Percentiles rank a stretch among this genome's conserved stretches.
Conservation (phyloP, 371 early-diverging fungal genomes). For the Basidiobolus meristosporus region DNA sequence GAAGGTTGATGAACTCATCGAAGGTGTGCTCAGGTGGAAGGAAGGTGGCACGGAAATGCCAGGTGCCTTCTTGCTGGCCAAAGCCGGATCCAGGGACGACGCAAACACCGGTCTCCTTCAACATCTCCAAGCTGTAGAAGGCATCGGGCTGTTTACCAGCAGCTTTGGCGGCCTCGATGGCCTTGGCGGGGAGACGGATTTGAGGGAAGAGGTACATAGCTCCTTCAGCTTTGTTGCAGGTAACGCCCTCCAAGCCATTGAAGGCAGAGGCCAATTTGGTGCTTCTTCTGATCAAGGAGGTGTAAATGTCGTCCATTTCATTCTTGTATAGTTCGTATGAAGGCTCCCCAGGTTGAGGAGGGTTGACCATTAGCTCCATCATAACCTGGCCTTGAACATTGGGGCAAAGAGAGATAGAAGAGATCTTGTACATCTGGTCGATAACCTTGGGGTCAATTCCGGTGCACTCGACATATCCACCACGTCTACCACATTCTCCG, state of each 20-base stretch:
- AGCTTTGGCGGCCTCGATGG: slow-evolving; percentile 50
- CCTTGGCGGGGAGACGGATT: slow-evolving; percentile 49
- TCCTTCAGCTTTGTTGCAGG: too few species aligned
- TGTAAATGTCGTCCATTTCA: slow-evolving; percentile 59
- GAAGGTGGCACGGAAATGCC: slow-evolving; percentile 92
- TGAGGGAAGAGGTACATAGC: too few species aligned
- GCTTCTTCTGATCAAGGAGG: slow-evolving; percentile 69
- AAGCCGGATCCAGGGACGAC: too few species aligned
- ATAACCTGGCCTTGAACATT: slow-evolving; percentile 70
- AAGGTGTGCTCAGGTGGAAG: slow-evolving; percentile 81
- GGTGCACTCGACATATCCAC: slow-evolving; percentile 90
- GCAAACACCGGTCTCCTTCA: slow-evolving; percentile 88
- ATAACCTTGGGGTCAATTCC: slow-evolving; percentile 55
- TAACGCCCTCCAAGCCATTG: slow-evolving; percentile 65
- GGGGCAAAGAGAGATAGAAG: slow-evolving; percentile 82
- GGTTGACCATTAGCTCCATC: too few species aligned
- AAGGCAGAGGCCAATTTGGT: slow-evolving; percentile 52
- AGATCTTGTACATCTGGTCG: slow-evolving; percentile 80
- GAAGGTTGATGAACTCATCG: slow-evolving; percentile 59
- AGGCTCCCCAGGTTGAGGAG: slow-evolving; percentile 60
- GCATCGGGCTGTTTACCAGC: slow-evolving; percentile 57
- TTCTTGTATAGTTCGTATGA: slow-evolving; percentile 53
- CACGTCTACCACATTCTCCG: slow-evolving; percentile 95
- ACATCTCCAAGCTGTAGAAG: slow-evolving; percentile 72
- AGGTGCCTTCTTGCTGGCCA: slow-evolving; percentile 74